Conservation (phyloP, 441 rosid species). For the Theobroma grandiflorum region DNA sequence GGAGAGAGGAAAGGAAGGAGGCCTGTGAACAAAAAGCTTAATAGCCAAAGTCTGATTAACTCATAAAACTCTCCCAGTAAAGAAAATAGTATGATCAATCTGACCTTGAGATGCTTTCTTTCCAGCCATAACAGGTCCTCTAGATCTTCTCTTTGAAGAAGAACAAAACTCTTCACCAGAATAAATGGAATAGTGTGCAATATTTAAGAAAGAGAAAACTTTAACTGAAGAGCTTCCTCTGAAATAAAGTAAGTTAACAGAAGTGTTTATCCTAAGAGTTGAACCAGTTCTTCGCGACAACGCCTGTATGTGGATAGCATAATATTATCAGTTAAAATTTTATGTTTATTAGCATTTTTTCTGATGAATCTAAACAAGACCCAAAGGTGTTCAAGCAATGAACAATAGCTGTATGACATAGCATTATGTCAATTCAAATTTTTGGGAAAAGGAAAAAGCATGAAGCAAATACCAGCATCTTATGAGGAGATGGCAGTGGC, state of each 20-base stretch:
- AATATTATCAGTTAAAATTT: constrained; percentile 21
- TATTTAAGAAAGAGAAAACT: constrained; percentile 55
- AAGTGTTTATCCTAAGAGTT: constrained; percentile 50
- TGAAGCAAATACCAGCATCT: not conserved
- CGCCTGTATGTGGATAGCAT: constrained; percentile 51
- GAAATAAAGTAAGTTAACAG: constrained; percentile 43
- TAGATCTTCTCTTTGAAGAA: constrained; percentile 82
- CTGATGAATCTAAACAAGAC: not conserved
- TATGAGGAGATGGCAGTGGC: not conserved
- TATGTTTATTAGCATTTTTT: constrained; percentile 11
- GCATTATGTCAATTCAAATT: not conserved
- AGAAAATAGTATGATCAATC: constrained; percentile 2
- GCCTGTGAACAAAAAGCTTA: not conserved
- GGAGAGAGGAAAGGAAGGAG: not conserved
- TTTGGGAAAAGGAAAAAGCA: not conserved
- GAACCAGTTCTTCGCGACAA: constrained; percentile 56
- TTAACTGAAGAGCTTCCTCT: constrained; percentile 55
- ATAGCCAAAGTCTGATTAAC: constrained; percentile 4
- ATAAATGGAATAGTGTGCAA: constrained; percentile 48
- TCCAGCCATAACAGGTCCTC: constrained; percentile 96
- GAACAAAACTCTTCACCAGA: constrained; percentile 50
- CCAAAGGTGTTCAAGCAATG: not conserved
- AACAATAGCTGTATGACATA: not conserved
- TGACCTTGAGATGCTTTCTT: constrained; percentile 82
- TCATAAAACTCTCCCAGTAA: not conserved